Evolutionary conservation across 208 protist genomes (phyloP).

Genomic region (Acanthamoeba triangularis): DNA sequence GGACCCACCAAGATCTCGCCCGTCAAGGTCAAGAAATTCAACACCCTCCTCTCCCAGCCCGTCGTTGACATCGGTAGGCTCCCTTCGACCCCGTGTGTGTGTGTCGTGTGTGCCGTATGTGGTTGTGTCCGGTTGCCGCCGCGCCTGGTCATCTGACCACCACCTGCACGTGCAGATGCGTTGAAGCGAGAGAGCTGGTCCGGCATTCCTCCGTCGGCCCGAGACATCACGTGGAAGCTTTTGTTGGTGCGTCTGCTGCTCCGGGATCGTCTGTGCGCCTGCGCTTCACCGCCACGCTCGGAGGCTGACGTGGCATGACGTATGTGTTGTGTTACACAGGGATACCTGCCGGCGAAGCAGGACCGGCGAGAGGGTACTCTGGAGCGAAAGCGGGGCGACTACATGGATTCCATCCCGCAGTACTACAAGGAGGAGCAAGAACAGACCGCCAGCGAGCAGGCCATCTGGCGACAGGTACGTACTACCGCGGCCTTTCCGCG

Average conservation of each 20-base stretch:
- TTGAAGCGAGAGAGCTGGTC: slow-evolving; percentile 69
- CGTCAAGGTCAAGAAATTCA: slow-evolving; percentile 62
- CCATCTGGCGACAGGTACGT: slow-evolving; percentile 84
- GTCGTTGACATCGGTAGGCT: slow-evolving; percentile 48
- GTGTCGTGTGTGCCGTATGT: background rate
- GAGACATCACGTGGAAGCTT: slow-evolving; percentile 41
- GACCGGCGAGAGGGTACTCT: slow-evolving; percentile 86
- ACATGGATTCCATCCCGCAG: slow-evolving; percentile 83
- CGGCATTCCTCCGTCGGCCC: slow-evolving; percentile 32
- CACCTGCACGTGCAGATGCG: background rate
- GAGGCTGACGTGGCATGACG: background rate
- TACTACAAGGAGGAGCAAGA: slow-evolving; percentile 85
- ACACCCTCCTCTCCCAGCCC: slow-evolving; percentile 41
- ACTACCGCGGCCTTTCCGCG: background rate
- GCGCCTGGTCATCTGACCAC: background rate
- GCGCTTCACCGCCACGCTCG: background rate
- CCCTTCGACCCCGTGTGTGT: background rate
- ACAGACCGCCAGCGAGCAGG: slow-evolving; percentile 82
- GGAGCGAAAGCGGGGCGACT: slow-evolving; percentile 90
- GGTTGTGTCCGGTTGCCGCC: background rate
- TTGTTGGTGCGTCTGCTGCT: slow-evolving; percentile 2
- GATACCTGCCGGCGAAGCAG: slow-evolving; percentile 89
- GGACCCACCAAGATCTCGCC: slow-evolving; percentile 30
- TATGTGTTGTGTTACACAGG: background rate
- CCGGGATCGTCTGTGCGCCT: background rate